A percentile compares a stretch with the other conserved stretches of the same genome.
Evolutionary conservation across 805 yeast genomes (phyloP).

Genomic region (Candida ficus): DNA sequence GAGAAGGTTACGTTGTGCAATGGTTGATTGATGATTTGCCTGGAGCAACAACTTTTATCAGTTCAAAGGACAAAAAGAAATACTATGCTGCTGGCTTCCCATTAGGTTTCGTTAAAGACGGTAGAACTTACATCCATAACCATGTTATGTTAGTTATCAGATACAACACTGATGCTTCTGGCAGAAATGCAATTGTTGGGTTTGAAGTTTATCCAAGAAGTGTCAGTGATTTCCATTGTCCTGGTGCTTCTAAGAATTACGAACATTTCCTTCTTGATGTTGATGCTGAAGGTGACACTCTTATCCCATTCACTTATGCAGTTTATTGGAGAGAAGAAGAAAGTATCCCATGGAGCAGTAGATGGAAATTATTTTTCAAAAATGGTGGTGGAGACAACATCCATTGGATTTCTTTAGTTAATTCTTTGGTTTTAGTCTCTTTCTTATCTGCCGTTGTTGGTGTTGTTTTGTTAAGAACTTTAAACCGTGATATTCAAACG

Average conservation of each 20-base stretch:
- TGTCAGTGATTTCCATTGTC: slow-evolving; percentile 62
- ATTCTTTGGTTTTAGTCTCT: slow-evolving; percentile 61
- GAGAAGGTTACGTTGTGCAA: slow-evolving; percentile 69
- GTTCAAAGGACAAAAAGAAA: slow-evolving; percentile 51
- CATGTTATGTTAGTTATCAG: slow-evolving; percentile 80
- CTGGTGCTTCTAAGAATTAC: slow-evolving; percentile 62
- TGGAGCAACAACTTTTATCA: slow-evolving; percentile 78
- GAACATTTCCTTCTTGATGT: slow-evolving; percentile 50
- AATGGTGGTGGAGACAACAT: slow-evolving; percentile 47
- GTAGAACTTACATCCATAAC: slow-evolving; percentile 62
- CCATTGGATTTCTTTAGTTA: slow-evolving; percentile 75
- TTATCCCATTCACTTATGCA: slow-evolving; percentile 76
- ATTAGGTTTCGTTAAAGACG: slow-evolving; percentile 61
- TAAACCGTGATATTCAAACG: slow-evolving; percentile 44
- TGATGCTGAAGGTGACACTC: slow-evolving; percentile 32
- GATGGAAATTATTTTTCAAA: slow-evolving; percentile 71
- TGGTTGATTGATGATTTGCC: slow-evolving; percentile 85
- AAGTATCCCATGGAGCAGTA: slow-evolving; percentile 53
- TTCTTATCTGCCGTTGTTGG: slow-evolving; percentile 62
- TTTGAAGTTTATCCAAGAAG: slow-evolving; percentile 88
- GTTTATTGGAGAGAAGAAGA: slow-evolving; percentile 85
- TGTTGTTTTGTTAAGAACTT: slow-evolving; percentile 51
- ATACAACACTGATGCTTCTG: slow-evolving; percentile 48
- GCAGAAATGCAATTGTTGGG: slow-evolving; percentile 65
- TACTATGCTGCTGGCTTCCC: slow-evolving; percentile 88